phyloP scores from a whole-genome alignment of 495 filamentous ascomycete genomes.

The Rhypophila decipiens region DNA sequence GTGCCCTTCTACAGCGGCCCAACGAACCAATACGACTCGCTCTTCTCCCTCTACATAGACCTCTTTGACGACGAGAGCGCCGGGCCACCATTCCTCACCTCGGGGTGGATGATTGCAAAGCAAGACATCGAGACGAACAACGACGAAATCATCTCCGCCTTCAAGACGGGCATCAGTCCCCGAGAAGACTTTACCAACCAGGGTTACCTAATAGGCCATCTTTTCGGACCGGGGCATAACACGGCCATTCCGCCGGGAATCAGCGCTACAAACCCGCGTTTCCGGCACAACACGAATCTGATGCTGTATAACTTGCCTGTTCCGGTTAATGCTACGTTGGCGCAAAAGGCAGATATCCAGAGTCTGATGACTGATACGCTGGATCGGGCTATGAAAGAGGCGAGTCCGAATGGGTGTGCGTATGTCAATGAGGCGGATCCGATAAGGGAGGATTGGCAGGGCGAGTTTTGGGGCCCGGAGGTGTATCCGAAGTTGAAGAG shows the following conservation, averaged over 20 bases:
- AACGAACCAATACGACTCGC: constrained; percentile 32
- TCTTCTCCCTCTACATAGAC: constrained; percentile 33
- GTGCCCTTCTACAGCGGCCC: constrained; percentile 20
- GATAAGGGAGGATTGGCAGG: constrained; percentile 31
- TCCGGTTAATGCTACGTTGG: constrained; percentile 6
- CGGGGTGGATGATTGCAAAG: constrained; percentile 34
- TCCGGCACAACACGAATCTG: constrained; percentile 27
- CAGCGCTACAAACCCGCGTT: constrained; percentile 50
- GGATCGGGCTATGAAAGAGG: constrained; percentile 21
- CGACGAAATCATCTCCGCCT: constrained; percentile 28
- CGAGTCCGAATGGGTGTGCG: constrained; percentile 23
- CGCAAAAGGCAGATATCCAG: constrained; percentile 18
- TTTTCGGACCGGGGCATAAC: constrained; percentile 37
- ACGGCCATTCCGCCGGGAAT: constrained; percentile 18
- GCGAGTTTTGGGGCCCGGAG: constrained; percentile 31
- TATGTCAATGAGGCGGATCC: constrained; percentile 50
- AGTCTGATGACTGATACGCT: constrained; percentile 19
- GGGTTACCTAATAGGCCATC: constrained; percentile 31
- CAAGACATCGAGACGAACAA: constrained; percentile 29
- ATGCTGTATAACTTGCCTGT: constrained; percentile 12
- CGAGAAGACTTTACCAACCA: constrained; percentile 15
- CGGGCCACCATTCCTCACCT: constrained; percentile 20
- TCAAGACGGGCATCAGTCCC: constrained; percentile 23
- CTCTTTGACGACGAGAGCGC: constrained; percentile 29
- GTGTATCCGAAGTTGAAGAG: constrained; percentile 25